Base-by-base conservation (phyloP, 768 basidiomycete genomes). In the Royoungia palumana region DNA sequence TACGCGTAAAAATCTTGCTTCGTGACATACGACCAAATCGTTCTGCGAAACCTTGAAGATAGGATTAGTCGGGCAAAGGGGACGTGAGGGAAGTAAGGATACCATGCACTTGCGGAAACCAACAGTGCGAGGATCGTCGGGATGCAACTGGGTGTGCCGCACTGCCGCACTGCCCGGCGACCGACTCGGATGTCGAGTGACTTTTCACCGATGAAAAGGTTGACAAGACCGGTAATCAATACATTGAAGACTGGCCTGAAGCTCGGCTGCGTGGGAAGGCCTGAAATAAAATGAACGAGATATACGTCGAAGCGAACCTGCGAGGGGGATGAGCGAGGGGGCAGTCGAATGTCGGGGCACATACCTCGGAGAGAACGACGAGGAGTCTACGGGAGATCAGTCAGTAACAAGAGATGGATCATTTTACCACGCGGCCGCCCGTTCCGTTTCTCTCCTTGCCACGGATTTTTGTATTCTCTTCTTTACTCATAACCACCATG, bases 291-390 rank as follows among this genome's bases (percentile, higher is more conserved):
- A 44, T 63, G 68, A 17, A 75, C 71, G 35, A 89, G 74, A 62
- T 88, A 81, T 16, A 87, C 60, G 57, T 83, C 86, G 62, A 90
- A 91, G 50, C 82, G 62, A 9, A 81, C 79, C 87, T 89, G 47
- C 22, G 46, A 54, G 32, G 46, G 25, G 47, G n/a, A 28, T 16
- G 35, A 28, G n/a, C 30, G 19, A 27, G 12, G 6, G 16, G n/a
- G n/a, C 10, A 36, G 41, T n/a, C 12, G n/a, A 24, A 44, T 16
- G 36, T 20, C 25, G 36, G 20, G 12, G 28, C 6, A 59, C 69
- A 55, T 41, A 85, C 87, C 76, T 89, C 87, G 57, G 69, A 76
- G 25, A 82, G 65, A 30, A 84, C 77, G 47, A 79, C 70, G 52
- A 86, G 72, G 75, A 57, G 79, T 74, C 25, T 69, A 61, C 52